phyloP scores from a whole-genome alignment of 371 early-diverging fungal genomes.

The Parasitella parasitica region DNA sequence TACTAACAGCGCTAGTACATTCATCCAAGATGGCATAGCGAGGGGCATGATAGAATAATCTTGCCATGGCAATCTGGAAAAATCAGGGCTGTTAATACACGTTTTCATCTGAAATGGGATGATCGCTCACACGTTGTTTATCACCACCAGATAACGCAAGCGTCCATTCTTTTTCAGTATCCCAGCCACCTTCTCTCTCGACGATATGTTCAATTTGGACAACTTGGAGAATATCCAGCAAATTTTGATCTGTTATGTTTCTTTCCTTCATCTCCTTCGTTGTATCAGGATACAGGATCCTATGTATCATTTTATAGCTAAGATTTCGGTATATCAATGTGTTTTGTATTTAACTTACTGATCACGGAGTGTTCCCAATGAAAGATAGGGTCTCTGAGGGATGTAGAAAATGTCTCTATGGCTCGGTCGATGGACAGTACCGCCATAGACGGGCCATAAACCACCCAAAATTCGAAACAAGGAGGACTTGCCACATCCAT shows the following conservation, averaged over 20 bases:
- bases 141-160: slow-evolving; percentile 85
- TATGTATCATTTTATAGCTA: too few species aligned
- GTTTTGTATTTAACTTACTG: too few species aligned
- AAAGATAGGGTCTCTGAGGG: slow-evolving; percentile 95
- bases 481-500: slow-evolving; percentile 93
- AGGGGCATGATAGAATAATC: slow-evolving; percentile 90
- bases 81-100: too few species aligned
- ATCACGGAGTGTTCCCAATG: slow-evolving; percentile 92
- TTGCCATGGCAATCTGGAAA: slow-evolving; percentile 78
- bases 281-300: slow-evolving; percentile 85
- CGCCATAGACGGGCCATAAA: slow-evolving; percentile 91
- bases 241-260: slow-evolving; percentile 63
- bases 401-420: slow-evolving; percentile 93
- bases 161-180: slow-evolving; percentile 82
- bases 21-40: slow-evolving; percentile 89
- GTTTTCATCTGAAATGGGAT: too few species aligned
- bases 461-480: slow-evolving; percentile 96
- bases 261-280: slow-evolving; percentile 65
- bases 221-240: slow-evolving; percentile 70
- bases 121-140: slow-evolving; percentile 70
- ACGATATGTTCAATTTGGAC: slow-evolving; percentile 80
- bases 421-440: slow-evolving; percentile 80
- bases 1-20: slow-evolving; percentile 90
- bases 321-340: too few species aligned
- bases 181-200: slow-evolving; percentile 89